These are phyloP conservation scores for Dothiorella sarmentorum DNA, from an alignment of 2,329 filamentous ascomycete species.

Conservation along the genomic window DNA sequence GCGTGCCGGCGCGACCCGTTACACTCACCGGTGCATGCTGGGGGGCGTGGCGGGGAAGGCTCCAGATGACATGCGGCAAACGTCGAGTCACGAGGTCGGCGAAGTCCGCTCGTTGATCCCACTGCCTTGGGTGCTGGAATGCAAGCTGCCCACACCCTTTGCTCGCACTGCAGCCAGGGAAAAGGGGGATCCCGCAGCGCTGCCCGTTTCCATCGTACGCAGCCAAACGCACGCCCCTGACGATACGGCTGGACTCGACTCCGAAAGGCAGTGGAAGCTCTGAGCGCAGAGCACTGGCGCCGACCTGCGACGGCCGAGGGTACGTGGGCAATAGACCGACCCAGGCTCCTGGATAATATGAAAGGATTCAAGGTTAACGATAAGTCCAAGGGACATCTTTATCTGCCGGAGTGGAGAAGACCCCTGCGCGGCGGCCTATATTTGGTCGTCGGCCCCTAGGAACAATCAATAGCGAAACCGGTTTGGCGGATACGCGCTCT, in stretches of 20 bases:
- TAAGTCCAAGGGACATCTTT: neutral
- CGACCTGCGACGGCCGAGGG: neutral
- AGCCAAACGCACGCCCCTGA: neutral
- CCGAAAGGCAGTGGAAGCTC: neutral
- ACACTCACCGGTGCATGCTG: constrained; percentile 12
- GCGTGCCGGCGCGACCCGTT: neutral
- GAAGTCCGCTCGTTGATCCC: constrained; percentile 16
- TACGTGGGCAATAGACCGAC: constrained; percentile 8
- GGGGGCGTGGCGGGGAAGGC: constrained; percentile 4
- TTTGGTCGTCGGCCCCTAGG: constrained; percentile 1
- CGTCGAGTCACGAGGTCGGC: constrained; percentile 9
- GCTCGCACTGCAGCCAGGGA: neutral
- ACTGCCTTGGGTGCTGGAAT: neutral
- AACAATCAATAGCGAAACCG: constrained; percentile 8
- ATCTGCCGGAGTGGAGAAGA: constrained; percentile 3
- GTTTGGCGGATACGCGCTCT: constrained; percentile 14
- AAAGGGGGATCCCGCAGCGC: neutral
- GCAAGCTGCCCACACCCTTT: neutral
- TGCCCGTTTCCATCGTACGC: neutral
- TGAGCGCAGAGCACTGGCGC: neutral
- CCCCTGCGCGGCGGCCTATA: constrained; percentile 2
- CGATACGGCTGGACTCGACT: neutral
- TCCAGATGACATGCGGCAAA: constrained; percentile 14
- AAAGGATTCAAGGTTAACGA: neutral
- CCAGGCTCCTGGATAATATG: neutral